Evolutionary conservation across 225 moss, liverwort and hornwort genomes (phyloP).

Genomic region (Sphagnum tenellum): DNA sequence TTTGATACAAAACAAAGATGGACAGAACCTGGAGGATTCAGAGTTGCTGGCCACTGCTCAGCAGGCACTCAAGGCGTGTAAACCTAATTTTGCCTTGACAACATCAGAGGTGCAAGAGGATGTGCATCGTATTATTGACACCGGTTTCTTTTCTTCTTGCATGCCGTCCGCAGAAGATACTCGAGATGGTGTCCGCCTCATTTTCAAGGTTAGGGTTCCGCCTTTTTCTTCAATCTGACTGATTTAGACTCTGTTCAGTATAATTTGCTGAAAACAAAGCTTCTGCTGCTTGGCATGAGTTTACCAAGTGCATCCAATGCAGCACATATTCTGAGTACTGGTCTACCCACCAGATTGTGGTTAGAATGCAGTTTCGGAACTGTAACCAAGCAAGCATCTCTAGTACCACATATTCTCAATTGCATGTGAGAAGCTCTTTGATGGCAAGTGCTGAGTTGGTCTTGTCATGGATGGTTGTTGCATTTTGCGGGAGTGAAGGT

Average conservation of each 20-base stretch:
- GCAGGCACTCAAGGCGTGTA: constrained; percentile 84
- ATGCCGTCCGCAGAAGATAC: constrained; percentile 99
- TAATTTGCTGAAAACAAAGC: too few species aligned
- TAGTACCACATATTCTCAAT: too few species aligned
- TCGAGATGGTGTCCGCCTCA: constrained; percentile 90
- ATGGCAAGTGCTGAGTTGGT: too few species aligned
- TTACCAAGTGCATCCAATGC: too few species aligned
- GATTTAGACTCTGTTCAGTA: too few species aligned
- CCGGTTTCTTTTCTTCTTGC: constrained; percentile 87
- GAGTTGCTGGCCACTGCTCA: constrained; percentile 72
- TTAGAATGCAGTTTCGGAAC: too few species aligned
- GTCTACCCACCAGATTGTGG: too few species aligned
- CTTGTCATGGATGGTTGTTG: neutral
- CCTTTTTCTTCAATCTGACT: too few species aligned
- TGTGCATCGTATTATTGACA: constrained; percentile 94
- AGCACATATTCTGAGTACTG: too few species aligned
- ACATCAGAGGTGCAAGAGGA: constrained; percentile 97
- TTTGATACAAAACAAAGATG: constrained; percentile 87
- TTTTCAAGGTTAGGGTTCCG: constrained; percentile 71
- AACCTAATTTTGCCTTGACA: constrained; percentile 93
- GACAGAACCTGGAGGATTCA: constrained; percentile 58
- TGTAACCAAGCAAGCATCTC: too few species aligned
- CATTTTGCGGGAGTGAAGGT: constrained; percentile 46
- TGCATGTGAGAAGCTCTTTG: too few species aligned
- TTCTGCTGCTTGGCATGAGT: too few species aligned